Conservation (phyloP, 2,329 filamentous ascomycete genomes). For the Paracoccidioides lutzii region DNA sequence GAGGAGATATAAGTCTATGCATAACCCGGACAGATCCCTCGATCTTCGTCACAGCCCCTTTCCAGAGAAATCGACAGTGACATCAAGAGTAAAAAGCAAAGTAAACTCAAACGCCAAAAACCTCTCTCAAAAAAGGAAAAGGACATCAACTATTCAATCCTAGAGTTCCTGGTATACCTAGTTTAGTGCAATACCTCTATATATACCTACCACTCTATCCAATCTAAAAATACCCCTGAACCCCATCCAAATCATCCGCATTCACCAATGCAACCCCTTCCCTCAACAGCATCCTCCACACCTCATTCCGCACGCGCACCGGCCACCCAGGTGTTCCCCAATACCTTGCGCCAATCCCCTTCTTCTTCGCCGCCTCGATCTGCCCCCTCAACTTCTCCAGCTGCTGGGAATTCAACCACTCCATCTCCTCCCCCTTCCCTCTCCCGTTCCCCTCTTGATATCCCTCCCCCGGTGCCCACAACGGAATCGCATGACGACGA, state of each 20-base stretch:
- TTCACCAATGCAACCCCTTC: conserved; percentile 51
- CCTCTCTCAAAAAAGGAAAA: no score
- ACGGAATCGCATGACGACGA: conserved; percentile 13
- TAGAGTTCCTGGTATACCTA: not conserved
- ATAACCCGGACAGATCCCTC: no score
- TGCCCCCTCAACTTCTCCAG: conserved; percentile 39
- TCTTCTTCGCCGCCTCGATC: conserved; percentile 40
- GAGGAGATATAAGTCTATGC: no score
- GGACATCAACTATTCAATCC: no score
- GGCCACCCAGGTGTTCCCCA: conserved; percentile 52
- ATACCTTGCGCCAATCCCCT: conserved; percentile 48
- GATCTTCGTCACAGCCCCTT: no score
- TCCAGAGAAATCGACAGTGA: no score
- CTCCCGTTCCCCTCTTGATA: conserved; percentile 13
- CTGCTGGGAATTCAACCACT: conserved; percentile 27
- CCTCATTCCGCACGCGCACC: conserved; percentile 42
- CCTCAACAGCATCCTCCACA: conserved; percentile 45
- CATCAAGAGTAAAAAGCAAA: no score
- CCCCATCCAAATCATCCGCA: conserved; percentile 48
- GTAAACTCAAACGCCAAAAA: no score
- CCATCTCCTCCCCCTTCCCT: conserved; percentile 20
- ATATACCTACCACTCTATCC: no score
- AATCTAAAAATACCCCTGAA: conserved; percentile 12
- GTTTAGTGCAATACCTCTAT: not conserved
- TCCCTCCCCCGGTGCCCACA: no score